A percentile compares a stretch with the other conserved stretches of the same genome.
Conservation (phyloP, 2,329 filamentous ascomycete species). For the Hortaea sp. region DNA sequence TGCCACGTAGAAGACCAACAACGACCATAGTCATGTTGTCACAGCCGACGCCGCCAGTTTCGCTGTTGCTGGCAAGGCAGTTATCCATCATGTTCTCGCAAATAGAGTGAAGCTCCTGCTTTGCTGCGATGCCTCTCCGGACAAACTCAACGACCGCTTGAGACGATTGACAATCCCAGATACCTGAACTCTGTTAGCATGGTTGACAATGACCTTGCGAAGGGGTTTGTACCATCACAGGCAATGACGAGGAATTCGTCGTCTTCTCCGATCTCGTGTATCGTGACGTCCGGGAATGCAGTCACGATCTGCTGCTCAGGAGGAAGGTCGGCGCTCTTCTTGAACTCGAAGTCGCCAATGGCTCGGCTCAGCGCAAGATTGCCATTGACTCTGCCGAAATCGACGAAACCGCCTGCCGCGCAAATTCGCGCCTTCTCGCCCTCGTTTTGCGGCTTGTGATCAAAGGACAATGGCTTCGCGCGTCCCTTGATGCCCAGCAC, state of each 20-base stretch:
- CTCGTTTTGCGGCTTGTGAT: constrained; percentile 98
- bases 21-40: constrained; percentile 99
- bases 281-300: constrained; percentile 85
- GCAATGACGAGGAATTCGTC: constrained; percentile 93
- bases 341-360: constrained; percentile 99
- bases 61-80: constrained; percentile 92
- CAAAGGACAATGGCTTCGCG: constrained; percentile 95
- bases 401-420: constrained; percentile 92
- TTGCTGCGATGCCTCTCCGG: constrained; percentile 86
- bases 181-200: constrained; percentile 51
- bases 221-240: constrained; percentile 65
- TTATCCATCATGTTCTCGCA: constrained; percentile 99
- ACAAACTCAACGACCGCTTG: constrained; percentile 97
- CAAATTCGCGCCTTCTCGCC: constrained; percentile 93
- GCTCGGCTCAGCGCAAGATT: constrained; percentile 93
- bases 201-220: not conserved
- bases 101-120: constrained; percentile 88
- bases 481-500: constrained; percentile 94
- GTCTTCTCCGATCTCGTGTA: constrained; percentile 81
- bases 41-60: constrained; percentile 94
- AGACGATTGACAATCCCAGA: constrained; percentile 99
- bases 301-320: constrained; percentile 99
- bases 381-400: constrained; percentile 96
- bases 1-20: constrained; percentile 79
- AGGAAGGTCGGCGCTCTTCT: constrained; percentile 92